Conservation (phyloP, 805 yeast genomes). For the Brettanomyces bruxellensis region DNA sequence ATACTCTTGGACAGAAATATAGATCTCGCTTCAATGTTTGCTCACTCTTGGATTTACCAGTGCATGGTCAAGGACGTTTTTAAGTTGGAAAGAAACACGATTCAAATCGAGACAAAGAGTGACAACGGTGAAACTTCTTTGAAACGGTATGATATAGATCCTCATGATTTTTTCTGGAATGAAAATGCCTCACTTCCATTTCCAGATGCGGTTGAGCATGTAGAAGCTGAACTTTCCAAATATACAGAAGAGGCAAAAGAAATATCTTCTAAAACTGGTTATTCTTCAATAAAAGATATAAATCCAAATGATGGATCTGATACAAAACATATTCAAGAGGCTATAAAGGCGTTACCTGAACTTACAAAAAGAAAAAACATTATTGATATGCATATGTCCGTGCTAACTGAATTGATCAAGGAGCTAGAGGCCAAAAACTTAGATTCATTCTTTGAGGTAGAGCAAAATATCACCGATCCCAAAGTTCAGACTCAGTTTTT, state of each 20-base stretch:
- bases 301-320: constrained; percentile 50
- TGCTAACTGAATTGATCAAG: constrained; percentile 72
- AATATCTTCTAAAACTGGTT: constrained; percentile 67
- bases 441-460: constrained; percentile 90
- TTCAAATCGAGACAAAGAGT: constrained; percentile 39
- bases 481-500: constrained; percentile 50
- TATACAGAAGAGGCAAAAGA: constrained; percentile 87
- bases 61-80: constrained; percentile 93
- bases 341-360: constrained; percentile 88
- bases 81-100: constrained; percentile 71
- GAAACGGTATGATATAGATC: constrained; percentile 80
- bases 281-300: constrained; percentile 65
- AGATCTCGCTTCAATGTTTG: constrained; percentile 87
- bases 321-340: constrained; percentile 67
- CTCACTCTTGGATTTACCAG: constrained; percentile 97
- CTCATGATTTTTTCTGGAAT: constrained; percentile 88
- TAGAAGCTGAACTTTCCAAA: constrained; percentile 69
- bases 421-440: constrained; percentile 80
- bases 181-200: constrained; percentile 81
- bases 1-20: constrained; percentile 80
- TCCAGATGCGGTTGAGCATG: constrained; percentile 98
- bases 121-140: constrained; percentile 27
- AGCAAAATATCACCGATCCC: constrained; percentile 66
- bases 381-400: constrained; percentile 95
- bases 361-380: constrained; percentile 79